phyloP scores from a whole-genome alignment of 75 land plant genomes.

The Cryptomeria japonica region DNA sequence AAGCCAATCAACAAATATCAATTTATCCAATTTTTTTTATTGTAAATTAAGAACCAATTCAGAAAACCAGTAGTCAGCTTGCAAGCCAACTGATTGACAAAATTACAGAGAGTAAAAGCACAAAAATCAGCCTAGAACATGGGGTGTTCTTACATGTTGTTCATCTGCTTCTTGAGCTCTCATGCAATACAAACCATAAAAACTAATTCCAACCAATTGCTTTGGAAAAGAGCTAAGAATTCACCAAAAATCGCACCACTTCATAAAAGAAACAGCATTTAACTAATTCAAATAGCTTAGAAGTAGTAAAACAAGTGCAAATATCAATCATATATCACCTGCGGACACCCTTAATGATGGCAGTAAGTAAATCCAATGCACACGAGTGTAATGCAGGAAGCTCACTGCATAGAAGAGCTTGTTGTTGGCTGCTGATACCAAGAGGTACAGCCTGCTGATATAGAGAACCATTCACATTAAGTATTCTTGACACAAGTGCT shows the following conservation, averaged over 20 bases:
- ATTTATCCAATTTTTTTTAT: too few species aligned
- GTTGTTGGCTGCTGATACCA: conserved; percentile 46
- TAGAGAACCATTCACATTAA: conserved; percentile 76
- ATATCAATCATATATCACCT: conserved; percentile 43
- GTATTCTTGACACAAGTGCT: conserved; percentile 64
- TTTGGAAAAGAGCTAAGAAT: neutral
- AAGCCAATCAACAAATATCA: too few species aligned
- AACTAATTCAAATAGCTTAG: neutral
- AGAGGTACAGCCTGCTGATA: conserved; percentile 18
- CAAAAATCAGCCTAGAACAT: too few species aligned
- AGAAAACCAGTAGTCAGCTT: too few species aligned
- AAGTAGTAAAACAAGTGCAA: neutral
- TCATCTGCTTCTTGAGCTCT: neutral
- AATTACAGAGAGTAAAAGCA: too few species aligned
- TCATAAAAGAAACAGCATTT: neutral
- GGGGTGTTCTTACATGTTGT: neutral
- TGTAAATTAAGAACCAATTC: too few species aligned
- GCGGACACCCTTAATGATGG: conserved; percentile 63
- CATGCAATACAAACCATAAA: neutral
- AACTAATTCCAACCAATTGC: neutral
- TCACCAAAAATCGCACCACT: neutral
- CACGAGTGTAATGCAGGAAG: conserved; percentile 77
- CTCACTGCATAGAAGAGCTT: conserved; percentile 70
- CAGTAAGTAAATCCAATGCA: conserved; percentile 64
- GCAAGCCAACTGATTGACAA: too few species aligned